Conservation (phyloP, 2,329 filamentous ascomycete genomes). For the Teratosphaeria gauchensis region DNA sequence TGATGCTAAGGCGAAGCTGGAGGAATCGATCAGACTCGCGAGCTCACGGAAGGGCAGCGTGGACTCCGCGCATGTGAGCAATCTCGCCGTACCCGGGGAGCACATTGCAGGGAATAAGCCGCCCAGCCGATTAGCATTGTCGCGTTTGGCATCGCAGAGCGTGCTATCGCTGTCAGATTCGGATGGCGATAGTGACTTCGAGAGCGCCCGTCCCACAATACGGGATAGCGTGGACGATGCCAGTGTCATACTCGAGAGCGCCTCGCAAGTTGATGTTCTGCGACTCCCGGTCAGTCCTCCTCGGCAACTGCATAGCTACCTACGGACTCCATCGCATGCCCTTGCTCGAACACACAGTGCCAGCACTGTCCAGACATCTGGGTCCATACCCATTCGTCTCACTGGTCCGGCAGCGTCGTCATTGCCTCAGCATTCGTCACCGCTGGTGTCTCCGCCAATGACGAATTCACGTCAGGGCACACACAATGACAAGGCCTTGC, state of each 20-base stretch:
- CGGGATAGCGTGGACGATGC: constrained; percentile 2
- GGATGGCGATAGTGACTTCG: constrained; percentile 28
- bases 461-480: not conserved
- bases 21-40: constrained; percentile 2
- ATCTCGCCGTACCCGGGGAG: not conserved
- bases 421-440: not conserved
- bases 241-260: not conserved
- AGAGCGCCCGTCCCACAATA: constrained; percentile 3
- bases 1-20: constrained; percentile 8
- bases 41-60: constrained; percentile 1
- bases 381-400: constrained; percentile 18
- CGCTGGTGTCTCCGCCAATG: not conserved
- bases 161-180: constrained; percentile 14
- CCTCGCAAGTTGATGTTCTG: constrained; percentile 1
- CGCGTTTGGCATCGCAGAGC: constrained; percentile 8
- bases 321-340: constrained; percentile 3
- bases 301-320: constrained; percentile 8
- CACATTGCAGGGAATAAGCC: not conserved
- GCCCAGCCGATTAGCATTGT: constrained; percentile 6
- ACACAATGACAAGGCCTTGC: constrained; percentile 6
- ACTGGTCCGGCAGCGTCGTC: constrained; percentile 7
- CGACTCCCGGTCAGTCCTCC: constrained; percentile 4
- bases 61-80: not conserved
- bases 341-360: constrained; percentile 4
- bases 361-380: constrained; percentile 15